Evolutionary conservation across 2,329 filamentous ascomycete species (phyloP), one percentile per base, ranked within the genome.

Genomic region (Diaporthe destruens): DNA sequence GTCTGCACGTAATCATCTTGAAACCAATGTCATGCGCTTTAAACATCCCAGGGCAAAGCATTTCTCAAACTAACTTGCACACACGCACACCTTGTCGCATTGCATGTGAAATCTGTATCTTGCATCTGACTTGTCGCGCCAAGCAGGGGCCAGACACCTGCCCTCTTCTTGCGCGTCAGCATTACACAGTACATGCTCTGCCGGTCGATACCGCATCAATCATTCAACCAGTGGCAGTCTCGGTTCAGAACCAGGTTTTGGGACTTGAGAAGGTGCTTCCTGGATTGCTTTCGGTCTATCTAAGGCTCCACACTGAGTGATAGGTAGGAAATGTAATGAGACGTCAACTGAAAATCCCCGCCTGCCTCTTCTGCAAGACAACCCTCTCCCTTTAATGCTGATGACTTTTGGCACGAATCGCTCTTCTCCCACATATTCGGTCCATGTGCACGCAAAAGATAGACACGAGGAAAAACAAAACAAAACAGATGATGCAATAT

Each of bases 391-490:
- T 54, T 51, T 63, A 53, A 74, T 74, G 69, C 69, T 69, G 25
- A 47, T 68, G 63, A 69, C 63, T 71, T 63, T 72, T 72, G 47
- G 65, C 71, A 55, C 36, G 53, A 74, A 55, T 72, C 59, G 66
- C 66, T 67, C 59, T 59, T 63, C 47, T 47, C 49, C 63, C 56
- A 75, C 70, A 74, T 74, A 18, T 61, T 66, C 63, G 69, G 42
- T 56, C 44, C 54, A 67, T 55, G 36, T 72, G 56, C 56, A 34
- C 51, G 57, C 55, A 74, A 75, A 75, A 73, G 72, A 75, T 55
- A 71, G 72, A 74, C 73, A 72, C 72, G 71, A 74, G 39, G 44
- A 80, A 79, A 79, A 78, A 78, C 79, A 77, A 81, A 77, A 78
- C 78, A 80, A 78, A 79, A 76, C 79, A 79, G 80, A 72, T 67